Evolutionary conservation across 1,284 basidiomycete species (phyloP), one percentile per base, ranked within the genome.

Genomic region (Cryptococcus neoformans): DNA sequence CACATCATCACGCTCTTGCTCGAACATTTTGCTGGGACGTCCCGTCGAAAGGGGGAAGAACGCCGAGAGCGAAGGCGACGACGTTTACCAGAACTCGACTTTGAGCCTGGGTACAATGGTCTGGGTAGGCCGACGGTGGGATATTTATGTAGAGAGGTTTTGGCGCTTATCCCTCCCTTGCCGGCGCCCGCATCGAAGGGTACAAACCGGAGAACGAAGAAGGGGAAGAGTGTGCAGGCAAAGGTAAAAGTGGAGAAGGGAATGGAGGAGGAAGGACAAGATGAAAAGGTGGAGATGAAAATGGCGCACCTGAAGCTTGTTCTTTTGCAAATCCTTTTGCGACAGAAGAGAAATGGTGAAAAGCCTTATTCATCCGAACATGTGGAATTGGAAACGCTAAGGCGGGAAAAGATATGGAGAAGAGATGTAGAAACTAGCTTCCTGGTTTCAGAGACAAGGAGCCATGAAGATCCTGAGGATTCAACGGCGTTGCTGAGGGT

Each of bases 11-110:
- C 60, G 1, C 47, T 66, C 10, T 51, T 49, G 9, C 45, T 74
- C 11, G 72, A 74, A 50, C 65, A 71, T 52, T 48, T 65, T 4
- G 67, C 54, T 0, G 69, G 67, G 5, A 51, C 66, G 5, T 57
- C 68, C 11, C 38, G 28, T n/a, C 42, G 6, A 35, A 59, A 59
- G 39, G 37, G 38, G 7, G 48, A 41, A 36, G 44, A 60, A 38
- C 36, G 55, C 6, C 9, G 39, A 17, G 34, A 28, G 45, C 4
- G 14, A 28, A 55, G 34, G 47, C 21, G 45, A 53, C 7, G 28
- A n/a, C 17, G n/a, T 9, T 6, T 28, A 21, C 35, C 21, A 42
- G 44, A 34, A 36, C 38, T 17, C 39, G 28, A 53, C 12, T 42
- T 49, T 36, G 47, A 49, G 36, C 12, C 7, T 3, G 12, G 47